Base-by-base conservation (phyloP, 208 protist genomes). In the Trypanosoma caninum region DNA sequence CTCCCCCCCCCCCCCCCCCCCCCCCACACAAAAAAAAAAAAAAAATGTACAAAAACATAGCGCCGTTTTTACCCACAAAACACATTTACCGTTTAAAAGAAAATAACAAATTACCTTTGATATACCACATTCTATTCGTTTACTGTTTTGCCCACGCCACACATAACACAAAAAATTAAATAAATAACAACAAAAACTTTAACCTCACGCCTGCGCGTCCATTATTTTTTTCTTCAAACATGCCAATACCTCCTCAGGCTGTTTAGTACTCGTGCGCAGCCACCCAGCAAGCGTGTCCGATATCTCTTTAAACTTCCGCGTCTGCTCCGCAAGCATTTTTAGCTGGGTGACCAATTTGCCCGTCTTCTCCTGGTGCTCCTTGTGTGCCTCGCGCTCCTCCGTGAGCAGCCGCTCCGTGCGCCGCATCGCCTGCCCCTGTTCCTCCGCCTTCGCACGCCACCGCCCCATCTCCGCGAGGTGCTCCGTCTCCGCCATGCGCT, bases 311-410 rank as follows among this genome's bases (percentile, higher is more conserved):
- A 75, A 78, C 44, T 62, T 69, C 18, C 55, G 72, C 40, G 78
- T 72, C 62, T 85, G 80, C 13, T 72, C 76, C 18, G 73, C 84
- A 22, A 91, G 63, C 4, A 68, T 65, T n/a, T 73, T 76, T 31
- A 91, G 50, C 35, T 81, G 76, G 27, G 51, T 57, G 9, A 63
- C 35, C 5, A 70, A 48, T 14, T 41, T 42, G 16, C 84, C 72
- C 25, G 79, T 73, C 65, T 80, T 70, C 55, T 87, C 74, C 44
- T 66, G 34, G 28, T 76, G 47, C n/a, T 53, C 40, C 48, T 75
- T 61, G 16, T 78, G 65, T 44, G 66, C 64, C 46, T 76, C 58
- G 23, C 76, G 59, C 70, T 73, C 47, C 16, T 61, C 48, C 0
- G 52, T 42, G 8, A 71, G 44, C 47, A 76, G 71, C 48, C 64